phyloP scores from a whole-genome alignment of 768 basidiomycete genomes.

The Psilocybe cubensis region DNA sequence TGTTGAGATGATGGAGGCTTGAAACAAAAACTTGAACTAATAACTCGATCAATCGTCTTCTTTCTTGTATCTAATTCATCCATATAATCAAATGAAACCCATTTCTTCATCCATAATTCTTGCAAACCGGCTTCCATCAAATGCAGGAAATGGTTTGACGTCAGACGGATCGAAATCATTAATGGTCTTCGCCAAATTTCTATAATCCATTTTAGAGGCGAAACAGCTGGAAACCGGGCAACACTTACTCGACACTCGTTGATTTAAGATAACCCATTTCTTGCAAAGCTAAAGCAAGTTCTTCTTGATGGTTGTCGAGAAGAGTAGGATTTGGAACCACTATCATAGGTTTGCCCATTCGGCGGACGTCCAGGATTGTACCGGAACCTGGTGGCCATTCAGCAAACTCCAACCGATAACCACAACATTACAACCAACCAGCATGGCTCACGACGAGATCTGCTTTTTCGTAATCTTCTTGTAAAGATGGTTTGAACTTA shows the following conservation, averaged over 20 bases:
- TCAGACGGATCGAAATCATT: constrained; percentile 44
- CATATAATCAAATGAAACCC: constrained; percentile 57
- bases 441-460: constrained; percentile 93
- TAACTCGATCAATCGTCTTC: neutral
- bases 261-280: constrained; percentile 59
- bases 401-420: neutral
- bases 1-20: constrained; percentile 12
- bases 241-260: constrained; percentile 60
- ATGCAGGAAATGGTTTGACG: constrained; percentile 65
- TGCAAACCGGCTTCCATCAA: constrained; percentile 70
- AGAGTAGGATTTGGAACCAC: constrained; percentile 89
- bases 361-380: constrained; percentile 88
- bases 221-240: neutral
- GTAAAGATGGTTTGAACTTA: constrained; percentile 76
- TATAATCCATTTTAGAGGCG: constrained; percentile 24
- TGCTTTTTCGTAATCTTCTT: constrained; percentile 62
- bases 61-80: constrained; percentile 9
- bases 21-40: neutral
- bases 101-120: constrained; percentile 76
- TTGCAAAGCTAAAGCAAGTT: constrained; percentile 75
- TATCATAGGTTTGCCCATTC: constrained; percentile 76
- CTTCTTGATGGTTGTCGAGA: constrained; percentile 92
- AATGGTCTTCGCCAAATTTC: constrained; percentile 61
- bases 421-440: constrained; percentile 53
- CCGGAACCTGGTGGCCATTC: constrained; percentile 72